Evolutionary conservation across 805 yeast species (phyloP).

Genomic region (Wickerhamiella sorbophila): DNA sequence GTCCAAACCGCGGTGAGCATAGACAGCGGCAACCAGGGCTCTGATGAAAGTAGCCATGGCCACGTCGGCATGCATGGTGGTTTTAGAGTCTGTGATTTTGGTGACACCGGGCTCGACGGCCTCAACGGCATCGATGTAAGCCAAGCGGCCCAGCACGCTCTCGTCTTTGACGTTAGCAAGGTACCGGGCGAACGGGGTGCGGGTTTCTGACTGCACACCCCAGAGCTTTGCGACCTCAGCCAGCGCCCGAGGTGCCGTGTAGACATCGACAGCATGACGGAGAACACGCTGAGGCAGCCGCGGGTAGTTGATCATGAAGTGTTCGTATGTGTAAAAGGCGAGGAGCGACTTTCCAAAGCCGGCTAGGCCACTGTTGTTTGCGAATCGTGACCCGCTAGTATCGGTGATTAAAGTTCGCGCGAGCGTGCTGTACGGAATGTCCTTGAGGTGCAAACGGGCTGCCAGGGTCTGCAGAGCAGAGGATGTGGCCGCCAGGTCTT

Average conservation of each 20-base stretch:
- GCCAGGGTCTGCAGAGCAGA: constrained; percentile 72
- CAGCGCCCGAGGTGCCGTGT: constrained; percentile 52
- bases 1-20: constrained; percentile 55
- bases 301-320: constrained; percentile 66
- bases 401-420: constrained; percentile 67
- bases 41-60: constrained; percentile 58
- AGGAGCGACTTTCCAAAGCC: constrained; percentile 71
- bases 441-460: constrained; percentile 45
- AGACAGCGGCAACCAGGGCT: constrained; percentile 70
- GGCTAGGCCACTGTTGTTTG: constrained; percentile 65
- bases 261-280: constrained; percentile 61
- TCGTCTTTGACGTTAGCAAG: constrained; percentile 55
- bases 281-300: constrained; percentile 74
- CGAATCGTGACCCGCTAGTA: constrained; percentile 32
- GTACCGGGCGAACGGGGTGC: constrained; percentile 48
- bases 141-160: constrained; percentile 42
- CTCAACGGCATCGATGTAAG: constrained; percentile 13
- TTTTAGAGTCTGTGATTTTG: constrained; percentile 19
- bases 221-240: constrained; percentile 55
- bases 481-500: constrained; percentile 40
- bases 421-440: constrained; percentile 47
- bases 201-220: constrained; percentile 76
- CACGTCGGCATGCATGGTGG: constrained; percentile 27
- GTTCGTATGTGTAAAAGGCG: constrained; percentile 60
- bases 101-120: constrained; percentile 24